Evolutionary conservation across 1,284 basidiomycete species (phyloP).

Genomic region (Kwoniella shivajii): DNA sequence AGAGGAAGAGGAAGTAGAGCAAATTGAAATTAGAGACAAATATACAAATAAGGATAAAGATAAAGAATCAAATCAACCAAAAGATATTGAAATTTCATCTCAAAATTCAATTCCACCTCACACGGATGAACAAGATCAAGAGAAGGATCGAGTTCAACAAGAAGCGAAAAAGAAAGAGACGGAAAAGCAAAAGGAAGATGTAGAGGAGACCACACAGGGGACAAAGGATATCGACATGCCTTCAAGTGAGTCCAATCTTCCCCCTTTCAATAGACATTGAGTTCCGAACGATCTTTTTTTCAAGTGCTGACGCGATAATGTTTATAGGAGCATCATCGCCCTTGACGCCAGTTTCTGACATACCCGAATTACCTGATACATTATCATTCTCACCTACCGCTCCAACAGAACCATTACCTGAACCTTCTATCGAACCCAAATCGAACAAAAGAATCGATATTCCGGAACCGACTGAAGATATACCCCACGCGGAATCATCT

Average conservation of each 20-base stretch:
- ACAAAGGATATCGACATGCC: slow-evolving; percentile 3
- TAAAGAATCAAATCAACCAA: no score
- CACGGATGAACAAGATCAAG: neutral
- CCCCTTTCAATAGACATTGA: neutral
- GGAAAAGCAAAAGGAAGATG: neutral
- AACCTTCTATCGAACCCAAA: neutral
- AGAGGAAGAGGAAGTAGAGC: slow-evolving; percentile 5
- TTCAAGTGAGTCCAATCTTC: slow-evolving; percentile 8
- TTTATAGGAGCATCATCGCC: slow-evolving; percentile 23
- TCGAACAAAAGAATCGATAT: neutral
- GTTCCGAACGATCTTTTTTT: no score
- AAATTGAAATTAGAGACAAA: neutral
- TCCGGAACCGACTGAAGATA: neutral
- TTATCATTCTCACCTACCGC: slow-evolving; percentile 5
- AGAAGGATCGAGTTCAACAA: neutral
- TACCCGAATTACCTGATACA: slow-evolving; percentile 21
- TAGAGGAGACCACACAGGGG: neutral
- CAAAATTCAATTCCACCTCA: no score
- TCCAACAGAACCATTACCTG: neutral
- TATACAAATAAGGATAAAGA: neutral
- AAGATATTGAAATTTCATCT: no score
- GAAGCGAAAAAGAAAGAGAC: neutral
- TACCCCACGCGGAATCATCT: slow-evolving; percentile 19
- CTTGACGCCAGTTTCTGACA: slow-evolving; percentile 28
- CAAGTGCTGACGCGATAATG: neutral